Evolutionary conservation across 805 yeast genomes (phyloP).

Genomic region (Saturnispora mendoncae): DNA sequence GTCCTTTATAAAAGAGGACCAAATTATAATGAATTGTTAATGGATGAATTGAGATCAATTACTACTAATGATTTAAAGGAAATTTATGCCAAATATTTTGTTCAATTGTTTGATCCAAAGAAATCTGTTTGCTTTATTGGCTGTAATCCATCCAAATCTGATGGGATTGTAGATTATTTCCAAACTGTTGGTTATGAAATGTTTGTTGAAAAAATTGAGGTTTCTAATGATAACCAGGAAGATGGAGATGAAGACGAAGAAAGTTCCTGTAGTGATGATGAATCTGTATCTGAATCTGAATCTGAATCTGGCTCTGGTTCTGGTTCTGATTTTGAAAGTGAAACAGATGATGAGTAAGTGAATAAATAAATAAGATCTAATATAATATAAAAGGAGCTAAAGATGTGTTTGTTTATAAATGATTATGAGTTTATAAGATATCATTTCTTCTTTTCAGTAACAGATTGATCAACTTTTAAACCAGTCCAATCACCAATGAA

Average conservation of each 20-base stretch:
- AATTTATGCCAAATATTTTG: conserved; percentile 48
- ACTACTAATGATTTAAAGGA: conserved; percentile 44
- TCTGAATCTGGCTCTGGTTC: conserved; percentile 11
- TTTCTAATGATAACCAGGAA: conserved; percentile 24
- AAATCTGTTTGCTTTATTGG: conserved; percentile 58
- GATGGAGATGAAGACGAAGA: too few species aligned
- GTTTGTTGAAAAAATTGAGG: conserved; percentile 44
- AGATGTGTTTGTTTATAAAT: neutral
- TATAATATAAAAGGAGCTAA: neutral
- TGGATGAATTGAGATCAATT: conserved; percentile 44
- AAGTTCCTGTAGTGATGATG: conserved; percentile 27
- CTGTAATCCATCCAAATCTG: conserved; percentile 60
- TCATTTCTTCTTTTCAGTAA: conserved; percentile 37
- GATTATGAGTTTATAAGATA: neutral
- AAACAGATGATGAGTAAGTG: neutral
- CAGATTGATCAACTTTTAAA: conserved; percentile 55
- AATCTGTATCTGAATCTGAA: conserved; percentile 20
- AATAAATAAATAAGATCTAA: neutral
- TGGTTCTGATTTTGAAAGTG: conserved; percentile 10
- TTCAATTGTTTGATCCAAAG: conserved; percentile 51
- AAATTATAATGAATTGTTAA: conserved; percentile 44
- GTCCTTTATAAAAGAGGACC: conserved; percentile 66
- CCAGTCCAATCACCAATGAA: conserved; percentile 54
- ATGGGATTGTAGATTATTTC: conserved; percentile 40
- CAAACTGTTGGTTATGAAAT: conserved; percentile 48